A percentile compares a stretch with the other conserved stretches of the same genome.
Conservation (phyloP, 768 basidiomycete genomes). For the Ramaria rubella region DNA sequence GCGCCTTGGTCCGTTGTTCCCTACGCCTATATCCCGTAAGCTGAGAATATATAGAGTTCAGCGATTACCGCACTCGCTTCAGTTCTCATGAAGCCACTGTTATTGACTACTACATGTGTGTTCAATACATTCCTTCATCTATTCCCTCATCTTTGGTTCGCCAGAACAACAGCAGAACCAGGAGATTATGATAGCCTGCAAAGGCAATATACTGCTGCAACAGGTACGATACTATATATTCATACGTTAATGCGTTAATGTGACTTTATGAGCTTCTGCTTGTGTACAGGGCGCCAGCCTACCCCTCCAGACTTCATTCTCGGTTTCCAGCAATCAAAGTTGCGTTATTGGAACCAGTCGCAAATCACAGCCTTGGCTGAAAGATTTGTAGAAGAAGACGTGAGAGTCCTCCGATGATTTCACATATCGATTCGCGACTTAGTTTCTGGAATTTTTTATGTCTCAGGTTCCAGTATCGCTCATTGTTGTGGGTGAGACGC, state of each 20-base stretch:
- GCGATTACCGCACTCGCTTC: slow-evolving; percentile 27
- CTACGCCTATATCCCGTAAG: slow-evolving; percentile 3
- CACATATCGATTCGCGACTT: neutral
- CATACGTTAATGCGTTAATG: too few relatives aligned
- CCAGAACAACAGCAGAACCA: slow-evolving; percentile 29
- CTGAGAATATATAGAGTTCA: slow-evolving; percentile 22
- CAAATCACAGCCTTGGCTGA: slow-evolving; percentile 31
- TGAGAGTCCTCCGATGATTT: neutral
- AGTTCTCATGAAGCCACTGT: slow-evolving; percentile 28
- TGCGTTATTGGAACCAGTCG: slow-evolving; percentile 32
- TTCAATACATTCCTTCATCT: neutral
- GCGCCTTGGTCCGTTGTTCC: slow-evolving; percentile 22
- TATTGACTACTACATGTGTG: slow-evolving; percentile 33
- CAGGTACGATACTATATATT: slow-evolving; percentile 19
- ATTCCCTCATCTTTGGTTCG: neutral
- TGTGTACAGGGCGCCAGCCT: slow-evolving; percentile 27
- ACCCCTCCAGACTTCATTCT: slow-evolving; percentile 32
- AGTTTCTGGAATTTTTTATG: neutral
- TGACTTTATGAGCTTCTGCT: neutral
- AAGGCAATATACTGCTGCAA: slow-evolving; percentile 31
- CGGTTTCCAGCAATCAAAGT: slow-evolving; percentile 33
- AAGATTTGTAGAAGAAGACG: slow-evolving; percentile 28
- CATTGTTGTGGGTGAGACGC: slow-evolving; percentile 27
- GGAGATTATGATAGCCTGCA: slow-evolving; percentile 33
- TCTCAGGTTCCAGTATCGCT: slow-evolving; percentile 29